These are phyloP conservation scores for Quercus berberidifolia DNA, from an alignment of 306 rosid genomes.

Conservation along the genomic window DNA sequence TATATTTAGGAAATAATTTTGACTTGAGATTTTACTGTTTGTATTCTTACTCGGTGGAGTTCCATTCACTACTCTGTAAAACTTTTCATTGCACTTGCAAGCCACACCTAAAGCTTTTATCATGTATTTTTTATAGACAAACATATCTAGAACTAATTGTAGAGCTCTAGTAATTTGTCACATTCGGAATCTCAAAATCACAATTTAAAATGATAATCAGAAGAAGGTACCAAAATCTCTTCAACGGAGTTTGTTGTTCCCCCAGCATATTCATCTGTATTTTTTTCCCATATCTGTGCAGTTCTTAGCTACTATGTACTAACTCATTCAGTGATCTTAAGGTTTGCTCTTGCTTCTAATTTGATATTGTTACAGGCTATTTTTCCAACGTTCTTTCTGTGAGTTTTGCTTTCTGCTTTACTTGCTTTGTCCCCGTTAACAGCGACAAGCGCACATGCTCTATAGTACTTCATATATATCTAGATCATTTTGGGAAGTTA, in stretches of 20 bases:
- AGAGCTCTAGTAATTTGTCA: no score
- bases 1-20: no score
- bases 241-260: constrained; percentile 93
- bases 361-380: background rate
- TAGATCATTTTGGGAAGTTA: background rate
- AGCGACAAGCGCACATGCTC: background rate
- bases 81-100: no score
- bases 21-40: no score
- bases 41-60: no score
- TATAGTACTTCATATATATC: background rate
- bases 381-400: background rate
- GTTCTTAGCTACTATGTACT: constrained; percentile 48
- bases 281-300: constrained; percentile 89
- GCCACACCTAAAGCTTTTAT: no score
- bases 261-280: constrained; percentile 69
- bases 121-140: no score
- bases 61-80: no score
- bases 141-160: no score
- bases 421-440: background rate
- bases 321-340: constrained; percentile 80
- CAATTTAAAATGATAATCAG: no score
- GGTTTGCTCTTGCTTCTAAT: constrained; percentile 36
- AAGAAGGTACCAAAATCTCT: background rate
- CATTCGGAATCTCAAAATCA: no score
- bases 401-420: background rate